Evolutionary conservation across 225 moss, liverwort and hornwort genomes (phyloP), one percentile per base, ranked within the genome.

Genomic region (Physcomitrellopsis africana): DNA sequence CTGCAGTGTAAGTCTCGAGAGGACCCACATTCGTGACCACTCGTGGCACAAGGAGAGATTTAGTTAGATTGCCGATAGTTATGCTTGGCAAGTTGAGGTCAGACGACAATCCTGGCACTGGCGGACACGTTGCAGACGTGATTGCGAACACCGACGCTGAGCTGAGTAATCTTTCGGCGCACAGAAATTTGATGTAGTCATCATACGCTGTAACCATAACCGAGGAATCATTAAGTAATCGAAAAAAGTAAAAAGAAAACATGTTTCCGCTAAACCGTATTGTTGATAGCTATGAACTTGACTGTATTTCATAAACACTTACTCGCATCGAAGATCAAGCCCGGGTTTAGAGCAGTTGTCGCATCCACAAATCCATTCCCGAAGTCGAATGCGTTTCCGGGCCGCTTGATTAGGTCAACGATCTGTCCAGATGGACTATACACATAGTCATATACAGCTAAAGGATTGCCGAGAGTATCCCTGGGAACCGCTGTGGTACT

Each of bases 321-420:
- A 90, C 92, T 84, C 77, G 90, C 88, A 63, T 90, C 79, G 7
- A 90, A 92, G 61, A 88, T 66, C 42, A 90, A 81, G n/a, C 88
- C 92, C 1, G 92, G 92, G 64, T 92, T 73, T 4, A 92, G 81
- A 22, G 88, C 82, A 8, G 84, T 44, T 13, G 43, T 51, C 11
- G 84, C 67, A 44, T 86, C 47, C 17, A 92, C 87, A n/a, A 89
- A 90, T 7, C 92, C 92, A 9, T 44, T 69, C 1, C 92, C 92
- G 5, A 87, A 76, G 64, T 92, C 90, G 18, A 88, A 92, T 1
- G 88, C 77, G 29, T 86, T 85, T 7, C 84, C 86, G 19, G 85
- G 74, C 43, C 89, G 68, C 58, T 60, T 77, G 59, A 83, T 53
- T 14, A 81, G 80, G 13, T 5, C 58, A 3, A 67, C 0, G 48